Evolutionary conservation across 129 eudicot genomes (phyloP).

Genomic region (Lactuca saligna): DNA sequence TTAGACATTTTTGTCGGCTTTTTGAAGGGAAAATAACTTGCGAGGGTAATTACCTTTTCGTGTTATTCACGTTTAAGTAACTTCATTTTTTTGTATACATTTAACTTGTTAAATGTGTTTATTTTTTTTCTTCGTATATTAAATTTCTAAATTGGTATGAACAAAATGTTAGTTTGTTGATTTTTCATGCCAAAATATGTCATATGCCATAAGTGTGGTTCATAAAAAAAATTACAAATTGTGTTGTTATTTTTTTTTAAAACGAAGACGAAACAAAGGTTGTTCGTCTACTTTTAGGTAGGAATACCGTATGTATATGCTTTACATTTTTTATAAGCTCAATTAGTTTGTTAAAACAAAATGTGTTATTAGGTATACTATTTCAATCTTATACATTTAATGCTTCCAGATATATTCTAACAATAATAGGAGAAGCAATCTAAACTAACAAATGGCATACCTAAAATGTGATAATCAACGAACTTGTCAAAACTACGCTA

Average conservation of each 20-base stretch:
- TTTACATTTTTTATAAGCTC: background rate
- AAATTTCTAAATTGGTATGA: background rate
- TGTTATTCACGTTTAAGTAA: too few relatives aligned
- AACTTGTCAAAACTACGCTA: slow-evolving; percentile 1
- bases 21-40: too few relatives aligned
- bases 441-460: slow-evolving; percentile 6
- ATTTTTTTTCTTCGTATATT: background rate
- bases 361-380: background rate
- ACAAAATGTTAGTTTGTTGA: background rate
- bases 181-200: background rate
- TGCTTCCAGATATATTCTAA: slow-evolving; percentile 8
- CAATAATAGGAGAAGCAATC: slow-evolving; percentile 13
- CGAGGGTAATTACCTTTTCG: too few relatives aligned
- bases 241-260: background rate
- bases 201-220: background rate
- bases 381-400: background rate
- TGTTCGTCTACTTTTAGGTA: slow-evolving; percentile 12
- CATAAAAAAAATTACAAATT: too few relatives aligned
- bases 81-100: too few relatives aligned
- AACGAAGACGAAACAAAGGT: background rate
- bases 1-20: background rate
- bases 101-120: too few relatives aligned
- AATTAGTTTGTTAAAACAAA: background rate
- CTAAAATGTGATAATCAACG: background rate
- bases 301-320: background rate